These are phyloP conservation scores for Periconia digitata DNA, from an alignment of 2,329 filamentous ascomycete genomes.

Conservation along the genomic window DNA sequence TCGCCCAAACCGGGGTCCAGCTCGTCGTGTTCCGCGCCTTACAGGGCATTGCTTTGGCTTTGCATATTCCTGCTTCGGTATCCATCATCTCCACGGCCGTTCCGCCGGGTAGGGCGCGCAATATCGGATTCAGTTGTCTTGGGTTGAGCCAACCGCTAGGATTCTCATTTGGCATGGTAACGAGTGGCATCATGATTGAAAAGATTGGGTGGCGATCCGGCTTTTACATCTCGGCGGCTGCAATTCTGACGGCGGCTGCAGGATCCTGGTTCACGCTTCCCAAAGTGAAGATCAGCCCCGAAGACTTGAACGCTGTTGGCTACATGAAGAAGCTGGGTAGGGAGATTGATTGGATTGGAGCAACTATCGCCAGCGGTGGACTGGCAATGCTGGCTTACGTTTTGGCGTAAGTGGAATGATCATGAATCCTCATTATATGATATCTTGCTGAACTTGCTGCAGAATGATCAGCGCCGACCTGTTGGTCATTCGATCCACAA, in stretches of 20 bases:
- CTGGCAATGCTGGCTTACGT: constrained; percentile 26
- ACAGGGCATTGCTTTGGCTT: constrained; percentile 50
- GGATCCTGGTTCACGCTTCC: constrained; percentile 34
- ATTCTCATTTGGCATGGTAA: constrained; percentile 54
- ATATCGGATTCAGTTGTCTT: constrained; percentile 43
- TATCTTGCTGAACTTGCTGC: background rate
- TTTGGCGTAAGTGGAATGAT: constrained; percentile 21
- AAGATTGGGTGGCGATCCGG: constrained; percentile 23
- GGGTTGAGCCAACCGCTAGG: constrained; percentile 53
- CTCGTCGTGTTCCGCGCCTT: constrained; percentile 49
- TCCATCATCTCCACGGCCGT: constrained; percentile 45
- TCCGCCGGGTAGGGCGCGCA: constrained; percentile 25
- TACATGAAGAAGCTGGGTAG: constrained; percentile 16
- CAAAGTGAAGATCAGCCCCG: constrained; percentile 14
- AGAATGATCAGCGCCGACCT: constrained; percentile 30
- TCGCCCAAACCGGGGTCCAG: constrained; percentile 48
- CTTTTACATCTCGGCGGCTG: constrained; percentile 45
- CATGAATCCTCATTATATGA: background rate
- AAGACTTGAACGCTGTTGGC: background rate
- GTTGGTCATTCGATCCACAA: constrained; percentile 20
- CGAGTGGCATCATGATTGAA: constrained; percentile 47
- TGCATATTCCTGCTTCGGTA: constrained; percentile 52
- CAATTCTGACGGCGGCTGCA: constrained; percentile 38
- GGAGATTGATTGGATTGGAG: constrained; percentile 35
- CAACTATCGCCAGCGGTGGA: constrained; percentile 23